Evolutionary conservation across 441 rosid genomes (phyloP).

Genomic region (Euphorbia schlechtendalii): DNA sequence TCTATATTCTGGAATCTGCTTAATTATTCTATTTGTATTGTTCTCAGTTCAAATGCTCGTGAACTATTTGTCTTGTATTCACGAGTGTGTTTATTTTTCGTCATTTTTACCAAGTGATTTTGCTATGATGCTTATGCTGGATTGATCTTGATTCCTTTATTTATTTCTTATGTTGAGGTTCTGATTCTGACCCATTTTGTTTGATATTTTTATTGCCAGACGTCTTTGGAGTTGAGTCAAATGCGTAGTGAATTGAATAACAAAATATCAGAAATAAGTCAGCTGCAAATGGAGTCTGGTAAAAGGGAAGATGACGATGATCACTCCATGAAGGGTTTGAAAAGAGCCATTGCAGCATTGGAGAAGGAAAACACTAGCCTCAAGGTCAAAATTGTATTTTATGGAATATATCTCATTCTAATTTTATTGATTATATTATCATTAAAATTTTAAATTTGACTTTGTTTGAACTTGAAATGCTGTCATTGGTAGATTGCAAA

Average conservation of each 20-base stretch:
- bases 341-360: constrained; percentile 38
- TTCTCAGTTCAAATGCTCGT: not conserved
- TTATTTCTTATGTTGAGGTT: not conserved
- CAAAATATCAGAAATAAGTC: constrained; percentile 52
- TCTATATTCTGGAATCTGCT: not conserved
- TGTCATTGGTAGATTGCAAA: constrained; percentile 43
- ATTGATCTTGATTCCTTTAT: not conserved
- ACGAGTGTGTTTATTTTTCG: not conserved
- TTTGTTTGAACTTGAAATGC: constrained; percentile 20
- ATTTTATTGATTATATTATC: constrained; percentile 3
- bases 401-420: constrained; percentile 7
- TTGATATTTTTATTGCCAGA: constrained; percentile 33
- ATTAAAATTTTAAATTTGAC: constrained; percentile 3
- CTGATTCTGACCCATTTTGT: constrained; percentile 13
- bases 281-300: constrained; percentile 51
- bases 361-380: constrained; percentile 70
- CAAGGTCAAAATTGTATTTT: constrained; percentile 39
- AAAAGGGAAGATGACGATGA: constrained; percentile 40
- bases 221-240: constrained; percentile 46
- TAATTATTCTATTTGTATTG: not conserved
- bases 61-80: not conserved
- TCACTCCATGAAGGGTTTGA: constrained; percentile 39
- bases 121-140: not conserved
- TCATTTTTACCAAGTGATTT: not conserved
- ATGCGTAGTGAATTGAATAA: constrained; percentile 50